Conservation (phyloP, 352 stramenopile species). For the Phytophthora rubi region DNA sequence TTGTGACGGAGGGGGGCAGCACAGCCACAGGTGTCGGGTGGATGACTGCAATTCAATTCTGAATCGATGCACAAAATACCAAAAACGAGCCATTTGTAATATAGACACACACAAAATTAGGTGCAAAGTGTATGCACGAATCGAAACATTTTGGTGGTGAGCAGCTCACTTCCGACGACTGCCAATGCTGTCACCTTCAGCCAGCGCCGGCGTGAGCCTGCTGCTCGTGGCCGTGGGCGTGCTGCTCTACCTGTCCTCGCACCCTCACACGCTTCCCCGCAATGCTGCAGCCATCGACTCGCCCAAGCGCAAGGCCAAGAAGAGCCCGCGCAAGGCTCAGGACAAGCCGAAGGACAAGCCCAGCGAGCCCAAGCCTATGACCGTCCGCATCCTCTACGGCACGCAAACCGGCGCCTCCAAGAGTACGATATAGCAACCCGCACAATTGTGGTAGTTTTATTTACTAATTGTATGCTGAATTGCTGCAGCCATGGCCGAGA, state of each 20-base stretch:
- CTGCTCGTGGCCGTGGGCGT: slow-evolving; percentile 63
- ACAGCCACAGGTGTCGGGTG: slow-evolving; percentile 29
- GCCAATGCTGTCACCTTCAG: slow-evolving; percentile 43
- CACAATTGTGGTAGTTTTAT: neutral
- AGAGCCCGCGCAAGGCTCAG: slow-evolving; percentile 20
- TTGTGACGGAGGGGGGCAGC: slow-evolving; percentile 13
- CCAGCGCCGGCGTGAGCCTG: slow-evolving; percentile 45
- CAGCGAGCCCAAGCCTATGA: slow-evolving; percentile 40
- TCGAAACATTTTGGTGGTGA: slow-evolving; percentile 26
- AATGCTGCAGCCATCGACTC: slow-evolving; percentile 8
- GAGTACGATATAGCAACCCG: slow-evolving; percentile 29
- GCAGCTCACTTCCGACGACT: slow-evolving; percentile 23
- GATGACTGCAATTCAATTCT: neutral
- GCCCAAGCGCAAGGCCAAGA: slow-evolving; percentile 29
- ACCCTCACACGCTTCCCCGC: slow-evolving; percentile 27
- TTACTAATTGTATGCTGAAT: slow-evolving; percentile 1
- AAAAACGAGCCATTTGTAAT: neutral
- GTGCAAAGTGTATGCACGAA: neutral
- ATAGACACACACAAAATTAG: neutral
- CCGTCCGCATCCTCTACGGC: slow-evolving; percentile 87
- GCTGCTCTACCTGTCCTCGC: slow-evolving; percentile 42
- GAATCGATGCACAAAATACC: neutral
- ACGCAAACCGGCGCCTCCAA: slow-evolving; percentile 88
- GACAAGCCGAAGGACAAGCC: slow-evolving; percentile 21
- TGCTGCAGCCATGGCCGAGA: slow-evolving; percentile 66